These are phyloP conservation scores for Didymella lethalis DNA, from an alignment of 2,329 filamentous ascomycete genomes.

Conservation along the genomic window DNA sequence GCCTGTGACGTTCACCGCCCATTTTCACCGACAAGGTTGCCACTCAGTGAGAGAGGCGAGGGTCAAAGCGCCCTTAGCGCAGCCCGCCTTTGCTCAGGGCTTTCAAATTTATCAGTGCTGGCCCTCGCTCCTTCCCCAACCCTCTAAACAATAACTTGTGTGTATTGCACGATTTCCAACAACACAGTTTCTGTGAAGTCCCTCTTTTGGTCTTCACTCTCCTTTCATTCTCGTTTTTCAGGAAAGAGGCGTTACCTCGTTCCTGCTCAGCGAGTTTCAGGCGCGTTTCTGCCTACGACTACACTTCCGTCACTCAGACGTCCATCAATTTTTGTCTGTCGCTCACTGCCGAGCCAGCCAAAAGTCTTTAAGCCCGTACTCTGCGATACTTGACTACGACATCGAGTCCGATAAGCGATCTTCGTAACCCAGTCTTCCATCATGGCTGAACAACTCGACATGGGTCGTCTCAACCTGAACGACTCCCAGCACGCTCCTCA, in stretches of 20 bases:
- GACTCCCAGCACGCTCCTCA: slow-evolving; percentile 67
- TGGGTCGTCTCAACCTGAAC: slow-evolving; percentile 75
- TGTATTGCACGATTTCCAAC: slow-evolving; percentile 40
- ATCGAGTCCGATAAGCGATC: slow-evolving; percentile 18
- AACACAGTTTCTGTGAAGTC: slow-evolving; percentile 49
- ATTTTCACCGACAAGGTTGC: slow-evolving; percentile 35
- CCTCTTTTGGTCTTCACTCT: slow-evolving; percentile 53
- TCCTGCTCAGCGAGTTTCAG: slow-evolving; percentile 52
- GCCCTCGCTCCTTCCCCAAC: slow-evolving; percentile 36
- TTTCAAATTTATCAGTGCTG: slow-evolving; percentile 33
- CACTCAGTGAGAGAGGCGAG: slow-evolving; percentile 25
- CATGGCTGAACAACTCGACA: slow-evolving; percentile 73
- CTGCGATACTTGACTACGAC: slow-evolving; percentile 14
- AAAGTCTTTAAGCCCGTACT: slow-evolving; percentile 32
- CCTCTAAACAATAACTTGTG: slow-evolving; percentile 43
- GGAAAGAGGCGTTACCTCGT: slow-evolving; percentile 50
- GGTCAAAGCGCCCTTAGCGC: slow-evolving; percentile 29
- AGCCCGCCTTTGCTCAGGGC: slow-evolving; percentile 29
- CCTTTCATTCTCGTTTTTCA: slow-evolving; percentile 50
- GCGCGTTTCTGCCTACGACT: slow-evolving; percentile 51
- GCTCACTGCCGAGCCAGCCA: slow-evolving; percentile 43
- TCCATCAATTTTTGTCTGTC: slow-evolving; percentile 37
- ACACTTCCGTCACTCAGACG: slow-evolving; percentile 43
- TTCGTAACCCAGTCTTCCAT: slow-evolving; percentile 32
- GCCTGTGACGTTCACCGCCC: slow-evolving; percentile 35